Evolutionary conservation across 2,329 filamentous ascomycete genomes (phyloP), one percentile per base, ranked within the genome.

Genomic region (Coccinonectria pachysandricola): DNA sequence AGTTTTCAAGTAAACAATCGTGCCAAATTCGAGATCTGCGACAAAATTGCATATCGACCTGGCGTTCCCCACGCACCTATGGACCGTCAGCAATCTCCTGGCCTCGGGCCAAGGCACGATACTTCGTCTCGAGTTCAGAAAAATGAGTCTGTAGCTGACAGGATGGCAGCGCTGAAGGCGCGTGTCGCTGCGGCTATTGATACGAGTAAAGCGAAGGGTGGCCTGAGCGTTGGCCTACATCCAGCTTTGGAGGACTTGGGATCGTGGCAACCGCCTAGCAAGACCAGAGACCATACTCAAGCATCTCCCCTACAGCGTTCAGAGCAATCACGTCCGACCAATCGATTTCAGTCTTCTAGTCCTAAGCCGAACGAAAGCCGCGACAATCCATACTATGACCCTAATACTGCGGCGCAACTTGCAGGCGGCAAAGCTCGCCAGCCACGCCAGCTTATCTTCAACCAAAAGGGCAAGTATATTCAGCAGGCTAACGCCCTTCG

Each of bases 391-490:
- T 95, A 94, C 52, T 87, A 80, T 39, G 84, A 92, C 45, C 66
- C 79, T 6, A 78, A 61, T 38, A 55, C 76, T 8, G 68, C 71
- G n/a, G 60, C 67, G 4, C 74, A 79, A 65, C 66, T 39, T 60
- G 62, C 28, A 48, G 36, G 64, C 54, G 46, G 50, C 16, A 82
- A 79, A 43, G 64, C 69, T 19, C 71, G 86, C 26, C 68, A 81
- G 37, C 71, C 84, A 8, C 76, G 83, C 33, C 76, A 83, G 38
- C 66, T 98, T 11, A 62, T 85, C 8, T 96, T 98, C 64, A 94
- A 95, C 45, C 78, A 87, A 43, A 92, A 93, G 54, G 91, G 91
- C 27, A 96, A 96, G 67, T 96, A 94, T 49, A 94, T 96, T 34
- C 79, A 86, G 38, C 88, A 96, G 57, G 91, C 83, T 6, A 88